Evolutionary conservation across 768 basidiomycete genomes (phyloP).

Genomic region (Leccinum variicolor): DNA sequence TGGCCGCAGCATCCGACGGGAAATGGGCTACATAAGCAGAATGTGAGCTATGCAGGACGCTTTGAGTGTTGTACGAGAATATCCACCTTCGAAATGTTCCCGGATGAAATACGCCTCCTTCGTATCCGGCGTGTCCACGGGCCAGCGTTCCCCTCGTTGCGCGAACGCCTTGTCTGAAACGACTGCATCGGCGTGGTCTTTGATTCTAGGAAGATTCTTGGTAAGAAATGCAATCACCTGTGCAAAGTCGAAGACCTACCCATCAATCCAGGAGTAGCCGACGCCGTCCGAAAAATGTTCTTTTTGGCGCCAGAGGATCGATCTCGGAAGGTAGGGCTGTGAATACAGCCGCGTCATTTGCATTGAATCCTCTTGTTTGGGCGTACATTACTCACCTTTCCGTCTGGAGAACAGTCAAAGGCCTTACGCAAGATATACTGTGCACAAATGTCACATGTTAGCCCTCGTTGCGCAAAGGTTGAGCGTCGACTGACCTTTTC

Average conservation of each 20-base stretch:
- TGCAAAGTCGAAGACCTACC: constrained; percentile 42
- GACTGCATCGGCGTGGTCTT: constrained; percentile 71
- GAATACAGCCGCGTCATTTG: background rate
- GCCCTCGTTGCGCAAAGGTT: constrained; percentile 2
- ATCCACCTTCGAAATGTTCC: constrained; percentile 80
- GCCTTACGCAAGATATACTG: constrained; percentile 96
- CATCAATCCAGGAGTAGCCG: constrained; percentile 98
- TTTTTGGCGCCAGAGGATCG: constrained; percentile 98
- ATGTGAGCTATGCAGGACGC: background rate
- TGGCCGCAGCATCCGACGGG: constrained; percentile 81
- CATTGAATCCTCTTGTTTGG: background rate
- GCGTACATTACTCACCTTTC: constrained; percentile 46
- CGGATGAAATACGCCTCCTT: constrained; percentile 96
- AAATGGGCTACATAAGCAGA: constrained; percentile 54
- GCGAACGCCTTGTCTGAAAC: constrained; percentile 84
- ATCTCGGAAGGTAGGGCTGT: constrained; percentile 88
- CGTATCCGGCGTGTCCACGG: constrained; percentile 82
- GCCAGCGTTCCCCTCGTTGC: constrained; percentile 70
- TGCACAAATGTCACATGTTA: constrained; percentile 3
- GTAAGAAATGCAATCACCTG: background rate
- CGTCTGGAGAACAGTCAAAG: constrained; percentile 82
- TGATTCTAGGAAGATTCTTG: constrained; percentile 55
- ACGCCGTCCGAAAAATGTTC: constrained; percentile 99
- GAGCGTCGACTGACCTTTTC: constrained; percentile 69
- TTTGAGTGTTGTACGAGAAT: background rate